Evolutionary conservation across 257 asterid species (phyloP), one percentile per base, ranked within the genome.

Genomic region (Eucommia ulmoides): DNA sequence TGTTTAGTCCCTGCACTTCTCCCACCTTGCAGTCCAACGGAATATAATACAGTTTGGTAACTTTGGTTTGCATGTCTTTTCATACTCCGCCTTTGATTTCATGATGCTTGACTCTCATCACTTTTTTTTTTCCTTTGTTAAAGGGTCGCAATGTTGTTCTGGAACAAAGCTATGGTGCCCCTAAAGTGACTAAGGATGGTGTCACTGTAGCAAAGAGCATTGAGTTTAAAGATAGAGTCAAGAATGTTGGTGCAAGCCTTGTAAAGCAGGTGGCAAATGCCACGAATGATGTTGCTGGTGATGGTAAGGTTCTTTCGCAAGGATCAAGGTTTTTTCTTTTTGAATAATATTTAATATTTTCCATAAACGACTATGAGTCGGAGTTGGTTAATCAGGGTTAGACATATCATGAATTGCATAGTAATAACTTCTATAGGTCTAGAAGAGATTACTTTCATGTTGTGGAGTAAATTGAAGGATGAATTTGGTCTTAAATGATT

Each of bases 261-360:
- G 44, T 35, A 35, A 35, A 35, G 44, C 44, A 35, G 44, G 44
- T 35, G 5, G 44, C 44, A 10, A 35, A 35, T 35, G 44, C 44
- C 16, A 35, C 44, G 16, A 35, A 35, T 9, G 44, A 35, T 11
- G 44, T 35, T 35, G 44, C 44, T 10, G 44, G 44, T 17, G 44
- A 35, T 35, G 44, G 44, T 35, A 11, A 9, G 44, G n/a, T 35
- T 35, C 44, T 17, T 4, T n/a, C n/a, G n/a, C n/a, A n/a, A n/a
- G n/a, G n/a, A n/a, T n/a, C n/a, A n/a, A n/a, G n/a, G n/a, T n/a
- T n/a, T n/a, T n/a, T n/a, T n/a, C n/a, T n/a, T n/a, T n/a, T n/a
- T n/a, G n/a, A n/a, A n/a, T n/a, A n/a, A n/a, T n/a, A n/a, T n/a
- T n/a, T n/a, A n/a, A n/a, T n/a, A n/a, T n/a, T n/a, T n/a, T n/a